phyloP scores from a whole-genome alignment of 345 rosid genomes.

The Kandelia obovata region DNA sequence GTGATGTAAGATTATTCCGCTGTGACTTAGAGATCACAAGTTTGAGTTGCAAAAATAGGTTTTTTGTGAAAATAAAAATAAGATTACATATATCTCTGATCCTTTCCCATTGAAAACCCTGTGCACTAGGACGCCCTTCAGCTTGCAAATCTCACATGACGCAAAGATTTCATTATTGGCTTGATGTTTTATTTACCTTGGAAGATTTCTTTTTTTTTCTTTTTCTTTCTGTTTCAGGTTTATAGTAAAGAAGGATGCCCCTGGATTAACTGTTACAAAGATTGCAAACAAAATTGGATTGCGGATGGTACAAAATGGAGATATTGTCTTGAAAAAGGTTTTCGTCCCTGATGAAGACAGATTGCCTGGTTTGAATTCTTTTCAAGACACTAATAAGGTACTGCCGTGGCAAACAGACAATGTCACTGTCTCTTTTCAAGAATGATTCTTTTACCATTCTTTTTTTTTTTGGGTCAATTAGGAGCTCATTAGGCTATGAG shows the following conservation, averaged over 20 bases:
- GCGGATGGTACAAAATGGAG: constrained; percentile 96
- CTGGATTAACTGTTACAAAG: constrained; percentile 79
- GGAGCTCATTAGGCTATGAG: too few species aligned
- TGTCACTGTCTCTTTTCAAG: not conserved
- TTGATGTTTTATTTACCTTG: not conserved
- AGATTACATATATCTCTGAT: too few species aligned
- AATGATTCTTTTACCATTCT: not conserved
- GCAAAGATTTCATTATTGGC: not conserved
- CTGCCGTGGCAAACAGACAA: constrained; percentile 1
- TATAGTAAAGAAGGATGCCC: constrained; percentile 82
- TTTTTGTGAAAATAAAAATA: too few species aligned
- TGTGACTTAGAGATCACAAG: too few species aligned
- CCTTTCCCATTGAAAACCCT: too few species aligned
- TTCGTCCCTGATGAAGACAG: constrained; percentile 88
- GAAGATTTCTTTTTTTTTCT: constrained; percentile 14
- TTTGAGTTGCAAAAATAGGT: too few species aligned
- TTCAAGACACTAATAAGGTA: constrained; percentile 91
- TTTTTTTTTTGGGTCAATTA: not conserved
- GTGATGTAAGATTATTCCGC: too few species aligned
- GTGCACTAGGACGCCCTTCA: not conserved
- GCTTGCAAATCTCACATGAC: not conserved
- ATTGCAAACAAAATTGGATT: constrained; percentile 90
- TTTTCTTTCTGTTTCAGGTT: constrained; percentile 52
- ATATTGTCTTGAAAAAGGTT: constrained; percentile 67
- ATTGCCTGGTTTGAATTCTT: constrained; percentile 83